These are phyloP conservation scores for Salix koriyanagi DNA, from an alignment of 345 rosid genomes.

Conservation along the genomic window DNA sequence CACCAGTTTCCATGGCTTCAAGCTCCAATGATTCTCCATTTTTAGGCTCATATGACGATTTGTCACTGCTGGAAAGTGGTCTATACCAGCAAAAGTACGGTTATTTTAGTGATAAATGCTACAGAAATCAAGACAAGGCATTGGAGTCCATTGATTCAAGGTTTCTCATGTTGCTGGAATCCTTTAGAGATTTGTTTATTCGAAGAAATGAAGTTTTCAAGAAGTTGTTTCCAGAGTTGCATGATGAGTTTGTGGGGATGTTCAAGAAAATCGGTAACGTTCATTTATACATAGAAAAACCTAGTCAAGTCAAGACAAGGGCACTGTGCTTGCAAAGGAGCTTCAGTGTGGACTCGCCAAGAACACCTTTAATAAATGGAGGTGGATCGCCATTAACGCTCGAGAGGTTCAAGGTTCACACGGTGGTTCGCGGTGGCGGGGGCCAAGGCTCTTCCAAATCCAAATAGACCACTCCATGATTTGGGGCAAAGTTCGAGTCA, in stretches of 20 bases:
- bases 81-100: not conserved
- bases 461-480: not conserved
- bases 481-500: not conserved
- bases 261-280: slow-evolving; percentile 10
- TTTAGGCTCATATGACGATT: not conserved
- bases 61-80: slow-evolving; percentile 13
- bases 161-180: slow-evolving; percentile 25
- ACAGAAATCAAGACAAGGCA: not conserved
- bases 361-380: slow-evolving; percentile 9
- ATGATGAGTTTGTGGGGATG: slow-evolving; percentile 21
- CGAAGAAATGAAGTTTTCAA: slow-evolving; percentile 33
- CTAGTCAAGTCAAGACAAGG: not conserved
- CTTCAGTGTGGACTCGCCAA: slow-evolving; percentile 36
- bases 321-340: slow-evolving; percentile 28
- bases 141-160: slow-evolving; percentile 29
- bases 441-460: slow-evolving; percentile 10
- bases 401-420: slow-evolving; percentile 39
- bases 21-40: not conserved
- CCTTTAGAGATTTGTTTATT: slow-evolving; percentile 31
- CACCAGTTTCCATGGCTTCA: not conserved
- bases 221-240: slow-evolving; percentile 28
- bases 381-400: slow-evolving; percentile 20
- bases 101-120: not conserved
- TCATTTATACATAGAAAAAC: not conserved
- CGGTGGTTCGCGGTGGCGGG: slow-evolving; percentile 17